Percentiles rank a stretch among this genome's conserved stretches.
phyloP scores from a whole-genome alignment of 768 basidiomycete species.

The Crucibulum laeve region DNA sequence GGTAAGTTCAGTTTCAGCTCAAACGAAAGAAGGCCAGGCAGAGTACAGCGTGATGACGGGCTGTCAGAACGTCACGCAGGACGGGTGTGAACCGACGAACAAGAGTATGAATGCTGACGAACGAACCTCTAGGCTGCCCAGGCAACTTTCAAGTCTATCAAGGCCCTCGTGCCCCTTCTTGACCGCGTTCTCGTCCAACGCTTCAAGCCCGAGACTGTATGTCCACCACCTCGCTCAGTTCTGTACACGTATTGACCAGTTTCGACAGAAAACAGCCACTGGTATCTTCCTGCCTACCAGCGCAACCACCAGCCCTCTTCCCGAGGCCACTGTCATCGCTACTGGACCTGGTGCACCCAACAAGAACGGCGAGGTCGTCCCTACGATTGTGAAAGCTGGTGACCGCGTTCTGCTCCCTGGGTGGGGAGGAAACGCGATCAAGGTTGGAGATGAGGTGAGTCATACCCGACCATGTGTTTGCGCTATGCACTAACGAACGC shows the following conservation, averaged over 20 bases:
- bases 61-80: too few species aligned
- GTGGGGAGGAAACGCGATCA: slow-evolving; percentile 95
- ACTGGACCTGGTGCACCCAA: slow-evolving; percentile 92
- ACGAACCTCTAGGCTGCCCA: slow-evolving; percentile 88
- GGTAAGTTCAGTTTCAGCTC: too few species aligned
- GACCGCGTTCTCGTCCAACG: slow-evolving; percentile 97
- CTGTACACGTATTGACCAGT: background rate
- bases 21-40: too few species aligned
- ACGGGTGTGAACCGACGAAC: too few species aligned
- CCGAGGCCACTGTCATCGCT: slow-evolving; percentile 95
- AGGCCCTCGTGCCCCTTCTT: slow-evolving; percentile 81
- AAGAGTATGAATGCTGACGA: too few species aligned
- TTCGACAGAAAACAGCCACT: slow-evolving; percentile 86
- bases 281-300: slow-evolving; percentile 96
- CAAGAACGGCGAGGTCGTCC: slow-evolving; percentile 76
- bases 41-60: too few species aligned
- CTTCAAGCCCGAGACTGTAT: slow-evolving; percentile 92
- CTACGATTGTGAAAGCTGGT: slow-evolving; percentile 78
- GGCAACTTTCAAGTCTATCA: slow-evolving; percentile 95
- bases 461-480: background rate
- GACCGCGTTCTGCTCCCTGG: slow-evolving; percentile 93
- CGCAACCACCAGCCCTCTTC: slow-evolving; percentile 79
- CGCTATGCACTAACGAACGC: slow-evolving; percentile 3
- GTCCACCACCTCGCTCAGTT: slow-evolving; percentile 21
- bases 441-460: slow-evolving; percentile 93